Base-by-base conservation (phyloP, 176 grass and related monocot genomes). In the Carex scoparia region DNA sequence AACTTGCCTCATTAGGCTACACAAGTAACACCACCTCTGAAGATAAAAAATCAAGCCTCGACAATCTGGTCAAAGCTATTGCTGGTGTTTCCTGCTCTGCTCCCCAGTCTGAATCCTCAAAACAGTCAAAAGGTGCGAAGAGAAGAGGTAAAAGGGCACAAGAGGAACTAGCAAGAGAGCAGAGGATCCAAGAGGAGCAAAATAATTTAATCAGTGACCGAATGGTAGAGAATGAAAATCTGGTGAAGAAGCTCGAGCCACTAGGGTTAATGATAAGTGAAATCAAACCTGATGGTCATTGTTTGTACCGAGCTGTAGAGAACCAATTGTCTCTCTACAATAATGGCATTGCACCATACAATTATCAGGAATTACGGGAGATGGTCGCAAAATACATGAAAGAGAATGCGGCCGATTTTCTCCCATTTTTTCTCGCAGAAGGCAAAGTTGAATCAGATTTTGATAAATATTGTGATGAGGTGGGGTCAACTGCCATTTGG, bases 111-210 rank as follows among this genome's bases (percentile, higher is more conserved):
- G 93, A 98, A 84, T 80, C 91, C 0, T n/a, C 87, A 81, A 98
- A 93, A 67, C 88, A 86, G 18, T 93, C 89, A 80, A 98, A 95
- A 69, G 87, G 93, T 28, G 81, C 88, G 32, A 81, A 64, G 7
- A 73, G 91, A 55, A 84, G 88, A 83, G 95, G 89, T 66, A 98
- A 90, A 85, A 95, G 94, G 70, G 95, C 85, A 5, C 92, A 98
- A 74, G 95, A 98, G 85, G 95, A 94, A 93, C 88, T 93, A 75
- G 93, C 93, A 28, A 90, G 95, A 79, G 95, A 98, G 80, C 92
- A 92, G 70, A 89, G 95, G 68, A 98, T 98, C 73, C 93, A 95
- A 73, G 95, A 94, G 90, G 95, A 98, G 59, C 91, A 98, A 84
- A 93, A 76, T 64, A 95, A 93, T 79, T 83, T 98, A 42, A 82